Percentiles rank a stretch among this genome's conserved stretches.
phyloP scores from a whole-genome alignment of 768 basidiomycete species.

The Russula sp. region DNA sequence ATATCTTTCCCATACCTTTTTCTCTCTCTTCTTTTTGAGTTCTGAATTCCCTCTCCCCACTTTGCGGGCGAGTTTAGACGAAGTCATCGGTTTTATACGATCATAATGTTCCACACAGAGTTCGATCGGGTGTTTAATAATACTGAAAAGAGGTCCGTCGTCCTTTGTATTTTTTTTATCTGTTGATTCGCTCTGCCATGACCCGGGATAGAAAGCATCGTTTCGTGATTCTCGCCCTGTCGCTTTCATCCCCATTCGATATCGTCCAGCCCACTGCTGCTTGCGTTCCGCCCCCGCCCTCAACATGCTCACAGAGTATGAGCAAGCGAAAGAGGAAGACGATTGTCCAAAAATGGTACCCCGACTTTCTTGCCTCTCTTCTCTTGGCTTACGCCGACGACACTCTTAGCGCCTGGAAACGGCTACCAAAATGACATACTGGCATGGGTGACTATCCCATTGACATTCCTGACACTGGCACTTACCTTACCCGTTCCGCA shows the following conservation, averaged over 20 bases:
- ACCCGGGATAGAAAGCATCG: not conserved
- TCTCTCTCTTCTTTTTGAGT: not conserved
- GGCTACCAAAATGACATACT: conserved; percentile 45
- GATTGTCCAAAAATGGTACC: conserved; percentile 68
- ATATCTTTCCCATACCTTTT: not conserved
- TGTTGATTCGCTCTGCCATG: not conserved
- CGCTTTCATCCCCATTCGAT: conserved; percentile 73
- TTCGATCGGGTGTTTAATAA: conserved; percentile 72
- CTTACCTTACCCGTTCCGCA: conserved; percentile 66
- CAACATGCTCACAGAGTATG: conserved; percentile 68
- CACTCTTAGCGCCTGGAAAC: conserved; percentile 42
- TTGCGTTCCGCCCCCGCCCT: conserved; percentile 65
- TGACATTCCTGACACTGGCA: conserved; percentile 53
- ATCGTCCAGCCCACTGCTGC: conserved; percentile 70
- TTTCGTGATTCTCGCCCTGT: not conserved
- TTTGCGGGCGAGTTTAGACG: conserved; percentile 37
- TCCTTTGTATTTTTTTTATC: not conserved
- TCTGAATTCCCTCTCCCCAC: not conserved
- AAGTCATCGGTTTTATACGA: conserved; percentile 85
- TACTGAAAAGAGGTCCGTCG: not conserved
- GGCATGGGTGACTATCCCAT: conserved; percentile 54
- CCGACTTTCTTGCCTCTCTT: conserved; percentile 4
- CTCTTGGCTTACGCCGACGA: not conserved
- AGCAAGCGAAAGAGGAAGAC: conserved; percentile 66
- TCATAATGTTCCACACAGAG: conserved; percentile 66